These are phyloP conservation scores for Chrysanthemum seticuspe DNA, from an alignment of 129 eudicot species.

Conservation along the genomic window DNA sequence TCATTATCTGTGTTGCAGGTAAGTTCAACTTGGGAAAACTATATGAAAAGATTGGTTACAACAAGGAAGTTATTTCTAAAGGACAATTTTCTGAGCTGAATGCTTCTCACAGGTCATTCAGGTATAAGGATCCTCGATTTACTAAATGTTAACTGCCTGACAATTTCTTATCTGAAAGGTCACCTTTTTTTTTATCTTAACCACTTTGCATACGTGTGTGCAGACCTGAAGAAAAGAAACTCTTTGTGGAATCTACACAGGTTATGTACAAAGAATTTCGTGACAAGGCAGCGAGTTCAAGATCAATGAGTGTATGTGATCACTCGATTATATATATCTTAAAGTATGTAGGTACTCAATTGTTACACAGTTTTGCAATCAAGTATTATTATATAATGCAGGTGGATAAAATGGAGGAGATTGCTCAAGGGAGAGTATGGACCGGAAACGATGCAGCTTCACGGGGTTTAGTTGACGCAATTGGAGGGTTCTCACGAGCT, in stretches of 20 bases:
- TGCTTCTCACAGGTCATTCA: constrained; percentile 74
- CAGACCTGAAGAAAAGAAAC: constrained; percentile 89
- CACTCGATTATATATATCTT: not conserved
- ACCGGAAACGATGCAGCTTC: constrained; percentile 81
- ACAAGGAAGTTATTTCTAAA: constrained; percentile 82
- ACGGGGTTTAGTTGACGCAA: constrained; percentile 85
- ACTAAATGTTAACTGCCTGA: not conserved
- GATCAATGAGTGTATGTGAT: constrained; percentile 82
- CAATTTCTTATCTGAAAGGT: not conserved
- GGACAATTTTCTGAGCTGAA: constrained; percentile 78
- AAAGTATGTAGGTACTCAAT: not conserved
- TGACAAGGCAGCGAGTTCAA: constrained; percentile 84
- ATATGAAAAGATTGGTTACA: constrained; percentile 84
- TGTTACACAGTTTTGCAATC: not conserved
- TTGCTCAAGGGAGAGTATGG: constrained; percentile 98
- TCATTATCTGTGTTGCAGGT: constrained; percentile 36
- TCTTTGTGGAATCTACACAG: constrained; percentile 66
- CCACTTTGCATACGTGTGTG: constrained; percentile 16
- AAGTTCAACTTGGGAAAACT: constrained; percentile 65
- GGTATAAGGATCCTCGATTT: constrained; percentile 38
- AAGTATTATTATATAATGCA: constrained; percentile 26
- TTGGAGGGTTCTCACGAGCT: constrained; percentile 86
- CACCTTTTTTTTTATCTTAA: not conserved
- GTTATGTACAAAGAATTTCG: constrained; percentile 60
- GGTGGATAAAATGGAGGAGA: constrained; percentile 92